Evolutionary conservation across 2,329 filamentous ascomycete genomes (phyloP).

Genomic region (Paracoccidioides brasiliensis): DNA sequence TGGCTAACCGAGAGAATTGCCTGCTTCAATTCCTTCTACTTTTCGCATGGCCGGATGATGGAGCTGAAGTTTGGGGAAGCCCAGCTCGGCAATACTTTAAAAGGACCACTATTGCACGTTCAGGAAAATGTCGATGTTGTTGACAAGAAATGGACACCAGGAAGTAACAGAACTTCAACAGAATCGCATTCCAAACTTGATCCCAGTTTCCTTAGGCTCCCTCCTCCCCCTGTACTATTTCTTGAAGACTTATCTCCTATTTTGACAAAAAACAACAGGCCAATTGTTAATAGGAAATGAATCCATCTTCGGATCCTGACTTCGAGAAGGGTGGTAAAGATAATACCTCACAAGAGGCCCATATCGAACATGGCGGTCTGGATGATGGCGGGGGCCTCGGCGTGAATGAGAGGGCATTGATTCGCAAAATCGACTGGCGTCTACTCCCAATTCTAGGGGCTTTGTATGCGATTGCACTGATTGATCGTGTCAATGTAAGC

Average conservation of each 20-base stretch:
- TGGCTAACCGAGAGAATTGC: neutral
- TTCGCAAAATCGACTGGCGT: conserved; percentile 46
- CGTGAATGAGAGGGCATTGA: conserved; percentile 23
- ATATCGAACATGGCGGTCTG: conserved; percentile 1
- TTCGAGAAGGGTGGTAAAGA: neutral
- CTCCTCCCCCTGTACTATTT: neutral
- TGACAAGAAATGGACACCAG: neutral
- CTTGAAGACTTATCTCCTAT: neutral
- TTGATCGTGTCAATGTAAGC: conserved; percentile 62
- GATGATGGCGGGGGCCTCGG: conserved; percentile 1
- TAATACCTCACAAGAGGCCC: neutral
- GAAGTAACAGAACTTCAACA: neutral
- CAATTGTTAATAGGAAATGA: neutral
- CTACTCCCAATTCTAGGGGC: conserved; percentile 48
- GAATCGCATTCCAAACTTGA: neutral
- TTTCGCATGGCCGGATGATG: neutral
- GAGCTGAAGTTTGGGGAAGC: neutral
- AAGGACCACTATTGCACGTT: neutral
- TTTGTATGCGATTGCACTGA: conserved; percentile 62
- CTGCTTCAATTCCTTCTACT: neutral
- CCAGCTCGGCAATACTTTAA: neutral
- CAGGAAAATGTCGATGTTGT: neutral
- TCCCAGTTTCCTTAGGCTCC: neutral
- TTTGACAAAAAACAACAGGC: neutral
- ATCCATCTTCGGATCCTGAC: neutral